Evolutionary conservation across 306 rosid species (phyloP).

Genomic region (Malus asiatica): DNA sequence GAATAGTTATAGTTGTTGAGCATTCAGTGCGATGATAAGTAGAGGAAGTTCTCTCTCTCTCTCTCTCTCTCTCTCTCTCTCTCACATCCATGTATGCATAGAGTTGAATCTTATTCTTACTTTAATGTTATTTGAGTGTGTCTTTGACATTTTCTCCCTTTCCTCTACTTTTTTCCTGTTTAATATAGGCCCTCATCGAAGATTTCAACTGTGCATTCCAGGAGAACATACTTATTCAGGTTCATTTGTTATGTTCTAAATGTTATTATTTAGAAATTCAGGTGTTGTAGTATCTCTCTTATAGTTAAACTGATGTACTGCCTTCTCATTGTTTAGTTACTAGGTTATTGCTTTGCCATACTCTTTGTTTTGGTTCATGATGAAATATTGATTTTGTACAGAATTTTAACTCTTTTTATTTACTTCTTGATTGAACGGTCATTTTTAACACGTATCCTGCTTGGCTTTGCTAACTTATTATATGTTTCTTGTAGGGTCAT

Average conservation of each 20-base stretch:
- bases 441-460: conserved; percentile 8
- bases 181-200: conserved; percentile 70
- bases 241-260: conserved; percentile 17
- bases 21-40: neutral
- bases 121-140: neutral
- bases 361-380: neutral
- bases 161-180: neutral
- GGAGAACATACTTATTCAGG: conserved; percentile 95
- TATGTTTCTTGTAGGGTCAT: conserved; percentile 65
- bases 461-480: conserved; percentile 28
- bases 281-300: neutral
- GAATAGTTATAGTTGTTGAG: neutral
- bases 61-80: neutral
- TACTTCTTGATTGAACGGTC: neutral
- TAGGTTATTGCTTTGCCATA: neutral
- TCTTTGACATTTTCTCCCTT: conserved; percentile 5
- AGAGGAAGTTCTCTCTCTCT: neutral
- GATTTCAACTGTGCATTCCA: conserved; percentile 95
- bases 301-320: conserved; percentile 5
- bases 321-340: neutral
- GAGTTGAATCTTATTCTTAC: neutral
- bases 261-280: neutral
- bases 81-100: neutral
- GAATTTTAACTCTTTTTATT: neutral
- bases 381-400: neutral